Evolutionary conservation across 2,329 filamentous ascomycete species (phyloP).

Genomic region (Xylaria sp.): DNA sequence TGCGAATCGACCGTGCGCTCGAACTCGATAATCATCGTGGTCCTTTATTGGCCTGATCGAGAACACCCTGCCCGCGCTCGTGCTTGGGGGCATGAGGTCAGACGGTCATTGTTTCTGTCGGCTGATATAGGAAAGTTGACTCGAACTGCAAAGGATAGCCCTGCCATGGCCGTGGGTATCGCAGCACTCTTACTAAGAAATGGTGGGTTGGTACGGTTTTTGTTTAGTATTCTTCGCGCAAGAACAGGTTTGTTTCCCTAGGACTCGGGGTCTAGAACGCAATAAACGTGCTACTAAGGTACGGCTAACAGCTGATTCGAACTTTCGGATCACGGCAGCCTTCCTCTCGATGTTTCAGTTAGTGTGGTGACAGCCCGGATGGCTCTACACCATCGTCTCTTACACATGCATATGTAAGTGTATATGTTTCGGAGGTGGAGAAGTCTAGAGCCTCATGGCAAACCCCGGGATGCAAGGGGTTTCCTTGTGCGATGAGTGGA

Average conservation of each 20-base stretch:
- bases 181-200: neutral
- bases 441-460: constrained; percentile 20
- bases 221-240: neutral
- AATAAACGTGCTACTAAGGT: neutral
- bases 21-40: neutral
- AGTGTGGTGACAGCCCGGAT: constrained; percentile 3
- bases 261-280: constrained; percentile 13
- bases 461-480: constrained; percentile 7
- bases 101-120: neutral
- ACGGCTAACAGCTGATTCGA: neutral
- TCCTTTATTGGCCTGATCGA: constrained; percentile 14
- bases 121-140: constrained; percentile 7
- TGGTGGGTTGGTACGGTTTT: neutral
- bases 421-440: constrained; percentile 5
- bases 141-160: constrained; percentile 4
- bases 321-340: constrained; percentile 10
- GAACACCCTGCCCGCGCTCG: constrained; percentile 4
- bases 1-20: constrained; percentile 16
- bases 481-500: neutral
- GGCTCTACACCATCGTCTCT: constrained; percentile 11
- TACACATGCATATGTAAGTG: constrained; percentile 14
- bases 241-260: constrained; percentile 1
- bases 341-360: constrained; percentile 11
- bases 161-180: neutral
- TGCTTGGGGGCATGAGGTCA: constrained; percentile 16